Conservation (phyloP, 148 eudicot species). For the Dianthus caryophyllus region DNA sequence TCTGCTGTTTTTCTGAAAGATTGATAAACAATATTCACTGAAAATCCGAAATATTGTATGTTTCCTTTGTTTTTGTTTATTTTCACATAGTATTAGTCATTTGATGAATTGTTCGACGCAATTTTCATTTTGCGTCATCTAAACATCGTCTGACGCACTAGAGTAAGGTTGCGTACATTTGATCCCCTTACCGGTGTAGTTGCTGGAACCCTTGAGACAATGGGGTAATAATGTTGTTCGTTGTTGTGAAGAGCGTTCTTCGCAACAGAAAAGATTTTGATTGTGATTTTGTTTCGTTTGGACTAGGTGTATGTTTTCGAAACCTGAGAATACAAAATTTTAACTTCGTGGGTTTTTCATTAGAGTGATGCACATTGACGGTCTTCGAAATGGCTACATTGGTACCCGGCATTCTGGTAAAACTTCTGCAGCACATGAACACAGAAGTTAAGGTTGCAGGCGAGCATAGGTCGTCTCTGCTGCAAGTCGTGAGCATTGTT, state of each 20-base stretch:
- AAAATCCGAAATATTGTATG: too few species aligned
- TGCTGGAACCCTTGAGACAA: too few species aligned
- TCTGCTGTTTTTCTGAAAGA: constrained; percentile 10
- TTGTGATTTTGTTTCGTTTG: constrained; percentile 17
- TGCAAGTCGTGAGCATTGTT: constrained; percentile 88
- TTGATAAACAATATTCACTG: constrained; percentile 1
- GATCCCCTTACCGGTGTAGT: too few species aligned
- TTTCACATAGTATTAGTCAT: too few species aligned
- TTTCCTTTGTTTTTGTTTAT: too few species aligned
- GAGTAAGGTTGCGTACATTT: too few species aligned
- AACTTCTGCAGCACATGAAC: constrained; percentile 82
- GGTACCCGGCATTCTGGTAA: constrained; percentile 76
- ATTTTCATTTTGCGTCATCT: constrained; percentile 18
- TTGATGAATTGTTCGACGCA: neutral
- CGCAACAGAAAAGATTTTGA: neutral
- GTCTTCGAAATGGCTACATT: constrained; percentile 63
- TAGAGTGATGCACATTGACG: constrained; percentile 48
- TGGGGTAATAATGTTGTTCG: too few species aligned
- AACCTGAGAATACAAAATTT: too few species aligned
- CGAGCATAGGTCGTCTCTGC: constrained; percentile 74
- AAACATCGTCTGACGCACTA: too few species aligned
- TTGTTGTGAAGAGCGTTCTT: neutral
- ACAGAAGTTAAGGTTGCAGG: constrained; percentile 85
- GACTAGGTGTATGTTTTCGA: constrained; percentile 13
- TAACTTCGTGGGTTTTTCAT: constrained; percentile 24